These are phyloP conservation scores for Coemansia sp. DNA, from an alignment of 192 early-diverging fungal species.

Conservation along the genomic window DNA sequence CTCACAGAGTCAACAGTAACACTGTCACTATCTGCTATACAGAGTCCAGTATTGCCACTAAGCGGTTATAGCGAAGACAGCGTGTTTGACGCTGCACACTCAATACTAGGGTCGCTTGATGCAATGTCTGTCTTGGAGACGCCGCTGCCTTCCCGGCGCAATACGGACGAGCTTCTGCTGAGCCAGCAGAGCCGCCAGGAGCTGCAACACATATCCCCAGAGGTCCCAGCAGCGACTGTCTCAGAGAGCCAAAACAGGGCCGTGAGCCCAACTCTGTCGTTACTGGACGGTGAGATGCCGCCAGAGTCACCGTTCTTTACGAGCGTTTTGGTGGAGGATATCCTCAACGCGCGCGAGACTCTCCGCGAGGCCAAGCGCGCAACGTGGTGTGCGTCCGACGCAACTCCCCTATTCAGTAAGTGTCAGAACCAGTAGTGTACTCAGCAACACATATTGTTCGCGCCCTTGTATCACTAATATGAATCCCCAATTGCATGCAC, in stretches of 20 bases:
- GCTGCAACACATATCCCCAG: slow-evolving; percentile 7
- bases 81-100: too few species aligned
- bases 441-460: not conserved
- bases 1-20: not conserved
- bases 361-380: slow-evolving; percentile 13
- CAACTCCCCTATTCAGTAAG: slow-evolving; percentile 16
- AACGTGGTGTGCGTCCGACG: slow-evolving; percentile 14
- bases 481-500: not conserved
- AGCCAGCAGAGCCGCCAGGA: slow-evolving; percentile 19
- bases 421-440: not conserved
- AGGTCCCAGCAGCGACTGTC: not conserved
- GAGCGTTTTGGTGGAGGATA: slow-evolving; percentile 7
- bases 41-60: not conserved
- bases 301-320: slow-evolving; percentile 37
- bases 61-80: too few species aligned
- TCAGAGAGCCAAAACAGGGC: not conserved
- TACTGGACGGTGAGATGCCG: slow-evolving; percentile 33
- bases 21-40: not conserved
- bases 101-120: not conserved
- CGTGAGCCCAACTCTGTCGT: not conserved
- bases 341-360: slow-evolving; percentile 6
- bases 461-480: not conserved
- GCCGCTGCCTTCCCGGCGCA: slow-evolving; percentile 37
- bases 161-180: slow-evolving; percentile 32
- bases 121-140: slow-evolving; percentile 21